phyloP scores from a whole-genome alignment of 2,329 filamentous ascomycete species.

The Alternaria tenuissima region DNA sequence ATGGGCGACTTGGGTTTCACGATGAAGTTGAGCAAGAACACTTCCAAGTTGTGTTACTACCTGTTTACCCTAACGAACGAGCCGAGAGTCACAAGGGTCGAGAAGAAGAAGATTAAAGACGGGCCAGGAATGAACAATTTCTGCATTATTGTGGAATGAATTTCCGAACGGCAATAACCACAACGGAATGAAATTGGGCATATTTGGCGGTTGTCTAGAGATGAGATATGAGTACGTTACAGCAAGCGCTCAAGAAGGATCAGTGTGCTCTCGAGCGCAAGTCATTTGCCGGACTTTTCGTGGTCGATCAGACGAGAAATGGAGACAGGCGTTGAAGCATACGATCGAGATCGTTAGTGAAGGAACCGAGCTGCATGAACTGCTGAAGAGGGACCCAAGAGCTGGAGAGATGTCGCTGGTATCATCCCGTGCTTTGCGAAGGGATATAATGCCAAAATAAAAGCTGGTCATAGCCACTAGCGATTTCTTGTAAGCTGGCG shows the following conservation, averaged over 20 bases:
- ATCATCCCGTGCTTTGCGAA: neutral
- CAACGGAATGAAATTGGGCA: neutral
- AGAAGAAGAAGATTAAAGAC: slow-evolving; percentile 79
- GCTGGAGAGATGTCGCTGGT: neutral
- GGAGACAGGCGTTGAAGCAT: neutral
- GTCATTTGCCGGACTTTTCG: neutral
- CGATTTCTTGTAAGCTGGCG: neutral
- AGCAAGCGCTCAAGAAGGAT: neutral
- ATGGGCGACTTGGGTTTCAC: slow-evolving; percentile 80
- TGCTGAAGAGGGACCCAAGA: neutral
- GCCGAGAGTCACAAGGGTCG: slow-evolving; percentile 56
- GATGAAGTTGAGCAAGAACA: slow-evolving; percentile 72
- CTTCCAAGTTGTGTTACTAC: slow-evolving; percentile 86
- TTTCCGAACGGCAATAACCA: neutral
- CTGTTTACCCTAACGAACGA: slow-evolving; percentile 71
- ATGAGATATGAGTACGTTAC: neutral
- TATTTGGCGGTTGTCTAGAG: neutral
- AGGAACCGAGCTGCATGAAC: neutral
- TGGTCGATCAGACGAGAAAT: neutral
- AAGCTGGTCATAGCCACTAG: neutral
- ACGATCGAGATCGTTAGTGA: neutral
- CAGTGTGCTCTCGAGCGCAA: neutral
- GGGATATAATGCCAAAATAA: neutral
- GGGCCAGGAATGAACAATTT: slow-evolving; percentile 89
- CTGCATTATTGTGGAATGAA: slow-evolving; percentile 70